Evolutionary conservation across 768 basidiomycete genomes (phyloP), one percentile per base, ranked within the genome.

Genomic region (Tricholomella constricta): DNA sequence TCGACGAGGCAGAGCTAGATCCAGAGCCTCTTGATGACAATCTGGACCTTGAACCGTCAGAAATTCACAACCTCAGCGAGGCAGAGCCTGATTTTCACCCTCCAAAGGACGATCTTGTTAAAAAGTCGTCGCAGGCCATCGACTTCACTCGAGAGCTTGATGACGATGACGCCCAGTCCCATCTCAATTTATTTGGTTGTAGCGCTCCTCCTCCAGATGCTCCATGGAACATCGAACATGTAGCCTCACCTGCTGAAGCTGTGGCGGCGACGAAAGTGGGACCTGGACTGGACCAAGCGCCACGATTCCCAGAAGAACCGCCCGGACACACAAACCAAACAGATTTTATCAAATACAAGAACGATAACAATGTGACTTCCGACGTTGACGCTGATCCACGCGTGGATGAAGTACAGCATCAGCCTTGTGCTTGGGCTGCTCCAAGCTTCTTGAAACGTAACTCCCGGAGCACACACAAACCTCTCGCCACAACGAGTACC

Each of bases 401-500:
- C 6, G 45, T 32, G 5, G 44, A 31, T 6, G 47, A 48, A 15
- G 48, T 57, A 25, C 50, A 51, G 27, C 61, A 65, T 48, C 56
- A 65, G 36, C 43, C 64, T 11, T 10, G 15, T 11, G 59, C 59
- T 11, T 65, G 64, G 62, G 48, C 32, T 4, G 54, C 41, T 1
- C 64, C 64, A 26, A 64, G 61, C 45, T 64, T 64, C 41, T 55
- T 48, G 29, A n/a, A n/a, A 2, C 46, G 22, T n/a, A 48, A 10
- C 22, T 2, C 15, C 4, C n/a, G 15, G 10, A 36, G n/a, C n/a
- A n/a, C n/a, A n/a, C n/a, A 12, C 20, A 37, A 17, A 10, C 14
- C 11, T 3, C 23, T n/a, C 20, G 20, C n/a, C 23, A 35, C 19
- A 37, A 17, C 23, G 14, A 25, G 22, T 6, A 31, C 12, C 9